These are phyloP conservation scores for Thielaviopsis musarum DNA, from an alignment of 2,329 filamentous ascomycete species.

Conservation along the genomic window DNA sequence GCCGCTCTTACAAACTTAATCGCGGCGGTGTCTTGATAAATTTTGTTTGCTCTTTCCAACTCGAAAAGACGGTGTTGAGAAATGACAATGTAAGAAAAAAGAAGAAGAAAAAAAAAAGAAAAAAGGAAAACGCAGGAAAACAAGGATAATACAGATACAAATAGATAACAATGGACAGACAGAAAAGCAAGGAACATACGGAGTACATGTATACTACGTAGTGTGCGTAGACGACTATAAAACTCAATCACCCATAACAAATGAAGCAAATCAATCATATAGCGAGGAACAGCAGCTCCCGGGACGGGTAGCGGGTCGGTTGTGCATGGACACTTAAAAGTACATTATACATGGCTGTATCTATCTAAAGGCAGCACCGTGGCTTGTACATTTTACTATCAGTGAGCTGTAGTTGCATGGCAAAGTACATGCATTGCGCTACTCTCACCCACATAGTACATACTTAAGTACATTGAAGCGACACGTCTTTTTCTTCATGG, in stretches of 20 bases:
- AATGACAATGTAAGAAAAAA: not conserved
- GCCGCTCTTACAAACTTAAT: not conserved
- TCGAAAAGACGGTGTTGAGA: not conserved
- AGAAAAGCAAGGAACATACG: not conserved
- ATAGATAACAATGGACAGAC: not conserved
- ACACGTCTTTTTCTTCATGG: too few species aligned
- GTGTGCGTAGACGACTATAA: not conserved
- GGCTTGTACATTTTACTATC: not conserved
- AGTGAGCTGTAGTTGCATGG: not conserved
- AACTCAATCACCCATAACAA: too few species aligned
- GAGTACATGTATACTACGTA: not conserved
- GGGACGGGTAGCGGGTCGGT: not conserved
- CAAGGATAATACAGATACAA: not conserved
- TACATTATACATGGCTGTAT: not conserved
- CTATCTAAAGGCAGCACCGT: not conserved
- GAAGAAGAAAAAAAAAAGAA: not conserved
- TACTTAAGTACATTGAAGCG: too few species aligned
- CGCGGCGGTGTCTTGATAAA: not conserved
- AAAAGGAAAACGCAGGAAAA: not conserved
- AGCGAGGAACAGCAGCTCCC: not conserved
- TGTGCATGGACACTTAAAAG: not conserved
- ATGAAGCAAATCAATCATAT: not conserved
- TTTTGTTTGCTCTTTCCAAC: not conserved
- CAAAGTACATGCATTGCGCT: not conserved
- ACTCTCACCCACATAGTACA: too few species aligned